Evolutionary conservation across 2,329 filamentous ascomycete genomes (phyloP).

Genomic region (Cercospora sp.): DNA sequence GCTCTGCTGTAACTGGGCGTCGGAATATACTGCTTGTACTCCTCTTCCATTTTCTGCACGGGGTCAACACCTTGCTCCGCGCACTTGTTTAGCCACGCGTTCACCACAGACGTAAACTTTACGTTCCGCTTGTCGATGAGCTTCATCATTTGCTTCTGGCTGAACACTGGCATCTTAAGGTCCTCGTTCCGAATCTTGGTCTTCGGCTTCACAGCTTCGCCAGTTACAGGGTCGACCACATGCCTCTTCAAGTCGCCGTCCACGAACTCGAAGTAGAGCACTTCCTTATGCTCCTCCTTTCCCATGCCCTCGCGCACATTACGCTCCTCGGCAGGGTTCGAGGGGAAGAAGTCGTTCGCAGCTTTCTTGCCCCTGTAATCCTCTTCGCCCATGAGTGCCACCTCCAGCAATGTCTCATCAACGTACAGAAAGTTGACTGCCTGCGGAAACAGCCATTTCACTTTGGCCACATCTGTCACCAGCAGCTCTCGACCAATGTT

Average conservation of each 20-base stretch:
- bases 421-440: conserved; percentile 84
- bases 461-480: conserved; percentile 77
- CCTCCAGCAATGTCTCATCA: conserved; percentile 77
- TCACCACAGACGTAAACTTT: conserved; percentile 77
- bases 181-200: conserved; percentile 73
- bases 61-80: conserved; percentile 65
- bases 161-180: conserved; percentile 87
- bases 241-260: conserved; percentile 88
- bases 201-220: conserved; percentile 67
- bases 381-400: conserved; percentile 72
- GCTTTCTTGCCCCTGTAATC: conserved; percentile 62
- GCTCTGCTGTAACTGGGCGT: conserved; percentile 51
- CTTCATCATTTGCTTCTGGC: conserved; percentile 85
- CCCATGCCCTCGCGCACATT: conserved; percentile 39
- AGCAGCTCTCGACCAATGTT: conserved; percentile 71
- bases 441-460: conserved; percentile 74
- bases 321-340: conserved; percentile 36
- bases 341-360: conserved; percentile 53
- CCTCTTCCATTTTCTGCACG: conserved; percentile 61
- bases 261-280: conserved; percentile 87
- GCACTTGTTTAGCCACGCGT: conserved; percentile 74
- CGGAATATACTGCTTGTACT: conserved; percentile 64
- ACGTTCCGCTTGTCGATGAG: conserved; percentile 86
- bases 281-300: conserved; percentile 54
- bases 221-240: conserved; percentile 69